These are phyloP conservation scores for Hypholoma sublateritium DNA, from an alignment of 768 basidiomycete genomes.

Conservation along the genomic window DNA sequence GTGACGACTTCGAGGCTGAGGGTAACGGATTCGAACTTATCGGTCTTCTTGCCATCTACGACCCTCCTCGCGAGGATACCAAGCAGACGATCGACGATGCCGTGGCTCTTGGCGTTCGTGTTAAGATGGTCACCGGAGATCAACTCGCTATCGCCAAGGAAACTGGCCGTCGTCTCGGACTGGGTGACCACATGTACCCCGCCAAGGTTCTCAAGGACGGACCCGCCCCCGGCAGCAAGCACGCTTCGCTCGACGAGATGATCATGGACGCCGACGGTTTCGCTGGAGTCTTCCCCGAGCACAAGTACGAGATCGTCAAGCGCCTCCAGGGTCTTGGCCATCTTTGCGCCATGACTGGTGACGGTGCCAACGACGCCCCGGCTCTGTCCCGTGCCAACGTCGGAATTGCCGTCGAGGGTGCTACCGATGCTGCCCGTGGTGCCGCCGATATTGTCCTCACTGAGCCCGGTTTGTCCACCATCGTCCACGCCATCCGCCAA, in stretches of 20 bases:
- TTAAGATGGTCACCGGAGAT: conserved; percentile 99
- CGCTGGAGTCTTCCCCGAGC: conserved; percentile 98
- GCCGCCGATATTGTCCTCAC: conserved; percentile 98
- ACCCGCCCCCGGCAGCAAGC: conserved; percentile 82
- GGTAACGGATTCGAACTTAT: conserved; percentile 98
- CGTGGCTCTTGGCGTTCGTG: conserved; percentile 90
- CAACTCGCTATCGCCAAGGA: conserved; percentile 99
- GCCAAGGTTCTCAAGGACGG: conserved; percentile 99
- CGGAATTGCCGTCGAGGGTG: conserved; percentile 99
- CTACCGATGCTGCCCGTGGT: conserved; percentile 97
- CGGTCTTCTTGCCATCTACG: conserved; percentile 96
- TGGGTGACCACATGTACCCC: conserved; percentile 99
- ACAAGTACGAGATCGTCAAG: conserved; percentile 99
- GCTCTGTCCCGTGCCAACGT: conserved; percentile 98
- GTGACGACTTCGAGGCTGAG: conserved; percentile 78
- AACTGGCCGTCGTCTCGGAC: conserved; percentile 95
- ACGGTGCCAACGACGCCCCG: conserved; percentile 98
- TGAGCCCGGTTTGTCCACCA: conserved; percentile 98
- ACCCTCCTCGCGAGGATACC: conserved; percentile 96
- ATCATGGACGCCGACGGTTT: conserved; percentile 99
- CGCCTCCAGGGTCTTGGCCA: conserved; percentile 96
- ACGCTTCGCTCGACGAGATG: conserved; percentile 90
- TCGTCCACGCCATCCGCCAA: conserved; percentile 97
- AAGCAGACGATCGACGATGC: conserved; percentile 99
- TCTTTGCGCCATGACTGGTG: conserved; percentile 98